Evolutionary conservation across 768 basidiomycete species (phyloP), one percentile per base, ranked within the genome.

Genomic region (Obba rivulosa): DNA sequence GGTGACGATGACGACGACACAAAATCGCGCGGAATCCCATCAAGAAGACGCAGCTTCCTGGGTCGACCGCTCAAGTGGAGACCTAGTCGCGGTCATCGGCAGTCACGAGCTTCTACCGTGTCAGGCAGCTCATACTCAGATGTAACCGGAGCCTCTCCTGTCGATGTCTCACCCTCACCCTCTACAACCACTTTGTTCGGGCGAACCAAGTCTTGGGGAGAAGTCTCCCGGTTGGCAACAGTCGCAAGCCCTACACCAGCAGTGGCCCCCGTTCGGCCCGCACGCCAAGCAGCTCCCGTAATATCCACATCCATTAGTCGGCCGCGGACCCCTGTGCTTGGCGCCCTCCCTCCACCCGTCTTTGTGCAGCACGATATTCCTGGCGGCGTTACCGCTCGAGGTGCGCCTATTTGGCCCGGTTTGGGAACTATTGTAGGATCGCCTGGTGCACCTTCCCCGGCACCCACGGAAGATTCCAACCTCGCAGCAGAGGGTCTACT

Each of bases 401-500:
- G 43, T 50, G 16, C 49, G 53, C 17, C 46, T 50, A 4, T 31
- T 5, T 31, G 28, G 28, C 28, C 28, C 28, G 28, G 28, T 7
- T 13, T 31, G 5, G 28, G 28, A 7, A 31, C 28, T 13, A 31
- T 31, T 13, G 28, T 31, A 31, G 28, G 28, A 31, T 31, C 28
- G 28, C 28, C 28, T 7, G 28, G 28, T 13, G 50, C 57, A 51
- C 60, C 60, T 2, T 58, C 56, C 9, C 60, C 60, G 5, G 56
- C 58, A 44, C 34, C 46, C 34, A 59, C 60, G 18, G 60, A 62
- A 36, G 52, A 41, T 22, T 59, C 20, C 8, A 43, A 42, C 21
- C 51, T 50, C 34, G 54, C 45, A 14, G 58, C 58, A 3, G 58
- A 62, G 23, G 61, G 61, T 13, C 54, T 62, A 38, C 54, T 62